Conservation (phyloP, 78 protist genomes). For the Protostelium mycophagum region DNA sequence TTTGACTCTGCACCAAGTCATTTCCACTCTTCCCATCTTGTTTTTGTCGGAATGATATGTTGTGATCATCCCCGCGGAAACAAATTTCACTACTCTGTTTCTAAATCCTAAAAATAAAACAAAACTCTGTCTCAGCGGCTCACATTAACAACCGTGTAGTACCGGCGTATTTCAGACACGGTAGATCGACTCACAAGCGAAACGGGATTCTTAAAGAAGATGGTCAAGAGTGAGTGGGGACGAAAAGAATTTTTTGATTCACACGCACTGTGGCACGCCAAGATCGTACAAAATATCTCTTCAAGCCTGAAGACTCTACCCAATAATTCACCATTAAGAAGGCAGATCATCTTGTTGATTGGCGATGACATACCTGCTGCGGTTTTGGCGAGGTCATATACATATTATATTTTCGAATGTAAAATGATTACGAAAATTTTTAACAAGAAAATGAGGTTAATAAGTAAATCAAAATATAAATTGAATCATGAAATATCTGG, state of each 20-base stretch:
- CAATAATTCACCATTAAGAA: neutral
- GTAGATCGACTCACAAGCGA: neutral
- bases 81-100: too few species aligned
- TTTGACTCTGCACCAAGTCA: neutral
- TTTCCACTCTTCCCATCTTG: too few species aligned
- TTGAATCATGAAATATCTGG: too few species aligned
- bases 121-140: too few species aligned
- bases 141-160: neutral
- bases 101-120: too few species aligned
- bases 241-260: neutral
- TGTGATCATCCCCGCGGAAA: too few species aligned
- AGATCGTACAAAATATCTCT: neutral
- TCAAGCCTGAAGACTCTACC: neutral
- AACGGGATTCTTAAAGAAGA: neutral
- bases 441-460: too few species aligned
- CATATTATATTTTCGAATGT: too few species aligned
- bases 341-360: neutral
- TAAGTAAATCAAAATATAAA: too few species aligned
- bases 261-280: neutral
- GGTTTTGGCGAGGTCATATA: neutral
- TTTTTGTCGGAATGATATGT: too few species aligned
- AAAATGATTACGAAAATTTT: too few species aligned
- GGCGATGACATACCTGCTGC: neutral
- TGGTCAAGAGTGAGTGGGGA: neutral
- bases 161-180: neutral